Evolutionary conservation across 768 basidiomycete genomes (phyloP), one percentile per base, ranked within the genome.

Genomic region (Russula dissimulans): DNA sequence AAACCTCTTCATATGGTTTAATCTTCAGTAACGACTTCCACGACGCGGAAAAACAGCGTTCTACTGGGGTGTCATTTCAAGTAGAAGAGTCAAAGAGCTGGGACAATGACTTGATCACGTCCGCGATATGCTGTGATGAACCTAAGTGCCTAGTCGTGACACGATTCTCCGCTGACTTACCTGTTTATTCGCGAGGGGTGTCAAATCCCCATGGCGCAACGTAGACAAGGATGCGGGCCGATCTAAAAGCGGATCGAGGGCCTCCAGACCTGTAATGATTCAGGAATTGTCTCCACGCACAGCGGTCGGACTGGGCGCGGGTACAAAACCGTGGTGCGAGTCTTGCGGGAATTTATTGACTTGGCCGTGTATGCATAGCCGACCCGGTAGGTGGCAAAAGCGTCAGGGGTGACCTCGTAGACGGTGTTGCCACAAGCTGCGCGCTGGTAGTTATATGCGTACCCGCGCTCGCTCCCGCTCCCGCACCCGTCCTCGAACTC

Each of bases 331-430:
- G 26, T 39, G 54, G 50, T 22, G n/a, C 54, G 54, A 39, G 54
- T 60, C 48, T 60, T 60, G 54, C 48, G 54, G 8, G 59, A 56
- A 15, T 60, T 60, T 4, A 56, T 31, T 18, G 54, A 61, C 36
- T 10, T 56, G 48, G 41, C 54, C 14, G 59, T 55, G 34, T 50
- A 61, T 10, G 54, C 1, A 29, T 39, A 51, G 22, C 22, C 22
- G 22, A 26, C 22, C 22, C 22, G 22, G 22, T 26, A 26, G 22
- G 22, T 26, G 2, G 22, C 22, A 26, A 26, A 26, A 26, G 22
- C 22, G 22, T 26, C 22, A 26, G 22, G 22, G 22, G 22, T 26
- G 22, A 26, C 22, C 22, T 26, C 22, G 22, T 26, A 26, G 22
- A 26, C 22, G 22, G 22, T 26, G 22, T 26, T 2, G 22, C 22